Evolutionary conservation across 2,329 filamentous ascomycete species (phyloP).

Genomic region (Penicillium decumbens): DNA sequence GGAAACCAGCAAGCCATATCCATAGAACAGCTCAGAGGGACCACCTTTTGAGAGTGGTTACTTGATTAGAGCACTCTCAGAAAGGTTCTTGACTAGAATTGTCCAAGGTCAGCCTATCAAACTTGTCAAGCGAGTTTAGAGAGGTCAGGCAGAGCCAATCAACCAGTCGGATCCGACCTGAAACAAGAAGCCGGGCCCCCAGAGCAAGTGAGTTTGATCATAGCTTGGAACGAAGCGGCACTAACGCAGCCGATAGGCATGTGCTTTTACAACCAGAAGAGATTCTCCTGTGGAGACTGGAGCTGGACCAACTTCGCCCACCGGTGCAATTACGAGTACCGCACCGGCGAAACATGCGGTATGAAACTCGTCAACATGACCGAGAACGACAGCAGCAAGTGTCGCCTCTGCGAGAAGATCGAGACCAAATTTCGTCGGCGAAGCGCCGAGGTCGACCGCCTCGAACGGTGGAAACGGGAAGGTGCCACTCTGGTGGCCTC

Average conservation of each 20-base stretch:
- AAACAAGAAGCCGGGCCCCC: constrained; percentile 30
- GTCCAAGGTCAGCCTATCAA: constrained; percentile 35
- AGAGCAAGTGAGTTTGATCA: constrained; percentile 33
- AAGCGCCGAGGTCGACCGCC: constrained; percentile 67
- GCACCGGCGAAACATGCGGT: constrained; percentile 92
- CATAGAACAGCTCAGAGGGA: constrained; percentile 24
- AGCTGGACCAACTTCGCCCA: constrained; percentile 91
- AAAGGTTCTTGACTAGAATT: constrained; percentile 19
- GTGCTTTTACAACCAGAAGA: constrained; percentile 94
- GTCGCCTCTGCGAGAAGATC: constrained; percentile 83
- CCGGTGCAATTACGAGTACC: constrained; percentile 91
- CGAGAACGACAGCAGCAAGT: constrained; percentile 59
- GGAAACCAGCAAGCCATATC: constrained; percentile 10
- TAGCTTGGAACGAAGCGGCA: constrained; percentile 17
- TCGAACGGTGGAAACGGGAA: constrained; percentile 72
- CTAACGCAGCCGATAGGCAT: constrained; percentile 52
- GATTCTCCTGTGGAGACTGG: constrained; percentile 83
- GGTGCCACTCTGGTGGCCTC: constrained; percentile 56
- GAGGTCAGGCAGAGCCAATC: constrained; percentile 32
- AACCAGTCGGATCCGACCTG: constrained; percentile 25
- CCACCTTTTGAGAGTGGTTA: constrained; percentile 21
- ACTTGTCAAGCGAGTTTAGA: constrained; percentile 24
- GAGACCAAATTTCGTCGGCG: constrained; percentile 75
- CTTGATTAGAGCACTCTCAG: constrained; percentile 3
- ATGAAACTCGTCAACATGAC: constrained; percentile 83